These are phyloP conservation scores for Ceratobasidium sp. DNA, from an alignment of 1,284 basidiomycete species.

Conservation along the genomic window DNA sequence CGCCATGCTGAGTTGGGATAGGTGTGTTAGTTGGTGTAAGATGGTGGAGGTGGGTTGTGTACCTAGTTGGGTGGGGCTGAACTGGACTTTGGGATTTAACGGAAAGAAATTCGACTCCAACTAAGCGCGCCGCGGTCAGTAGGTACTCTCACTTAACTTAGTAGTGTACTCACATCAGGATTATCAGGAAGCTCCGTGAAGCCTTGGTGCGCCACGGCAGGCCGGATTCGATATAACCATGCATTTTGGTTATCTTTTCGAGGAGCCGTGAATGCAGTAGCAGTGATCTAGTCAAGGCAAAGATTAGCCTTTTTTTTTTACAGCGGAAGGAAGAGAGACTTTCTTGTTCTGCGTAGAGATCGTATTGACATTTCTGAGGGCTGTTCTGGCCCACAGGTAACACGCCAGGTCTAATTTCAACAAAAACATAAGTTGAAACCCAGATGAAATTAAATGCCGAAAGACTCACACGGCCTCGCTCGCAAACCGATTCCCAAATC, in stretches of 20 bases:
- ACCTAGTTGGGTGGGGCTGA: slow-evolving; percentile 72
- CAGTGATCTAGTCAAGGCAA: slow-evolving; percentile 64
- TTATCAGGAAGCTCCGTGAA: slow-evolving; percentile 69
- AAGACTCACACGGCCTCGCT: slow-evolving; percentile 51
- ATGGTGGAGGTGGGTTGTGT: background rate
- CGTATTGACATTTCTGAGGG: slow-evolving; percentile 73
- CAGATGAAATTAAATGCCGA: background rate
- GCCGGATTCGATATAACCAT: slow-evolving; percentile 75
- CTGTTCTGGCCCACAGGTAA: slow-evolving; percentile 70
- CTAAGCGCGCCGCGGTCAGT: slow-evolving; percentile 53
- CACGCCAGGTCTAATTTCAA: slow-evolving; percentile 63
- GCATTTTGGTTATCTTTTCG: slow-evolving; percentile 64
- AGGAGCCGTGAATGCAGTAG: slow-evolving; percentile 71
- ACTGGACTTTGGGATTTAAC: slow-evolving; percentile 70
- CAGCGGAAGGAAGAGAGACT: slow-evolving; percentile 49
- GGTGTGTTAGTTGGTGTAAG: slow-evolving; percentile 12
- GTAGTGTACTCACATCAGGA: slow-evolving; percentile 65
- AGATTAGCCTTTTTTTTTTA: slow-evolving; percentile 36
- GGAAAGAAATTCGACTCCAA: slow-evolving; percentile 72
- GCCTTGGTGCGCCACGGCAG: slow-evolving; percentile 76
- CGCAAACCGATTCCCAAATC: slow-evolving; percentile 56
- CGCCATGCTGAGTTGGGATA: slow-evolving; percentile 67
- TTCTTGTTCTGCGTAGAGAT: slow-evolving; percentile 71
- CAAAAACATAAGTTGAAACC: background rate
- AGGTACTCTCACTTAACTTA: background rate